phyloP scores from a whole-genome alignment of 2,329 filamentous ascomycete genomes.

The Claviceps sorghi region DNA sequence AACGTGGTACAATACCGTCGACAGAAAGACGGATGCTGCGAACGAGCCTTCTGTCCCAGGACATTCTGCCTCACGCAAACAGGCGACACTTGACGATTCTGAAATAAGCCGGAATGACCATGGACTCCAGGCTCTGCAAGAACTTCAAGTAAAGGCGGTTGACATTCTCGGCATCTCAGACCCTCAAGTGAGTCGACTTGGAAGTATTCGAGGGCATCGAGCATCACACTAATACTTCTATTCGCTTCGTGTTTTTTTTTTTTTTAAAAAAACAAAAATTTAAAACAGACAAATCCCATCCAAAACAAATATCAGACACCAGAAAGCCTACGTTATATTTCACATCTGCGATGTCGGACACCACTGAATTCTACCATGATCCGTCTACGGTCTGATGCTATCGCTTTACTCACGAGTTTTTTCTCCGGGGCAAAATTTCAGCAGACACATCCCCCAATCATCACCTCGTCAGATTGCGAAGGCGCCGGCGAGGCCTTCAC shows the following conservation, averaged over 20 bases:
- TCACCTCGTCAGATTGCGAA: conserved; percentile 95
- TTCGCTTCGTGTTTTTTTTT: too few species aligned
- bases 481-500: conserved; percentile 89
- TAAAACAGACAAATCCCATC: conserved; percentile 69
- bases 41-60: conserved; percentile 2
- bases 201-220: not conserved
- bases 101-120: not conserved
- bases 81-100: not conserved
- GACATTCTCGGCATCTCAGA: conserved; percentile 64
- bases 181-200: conserved; percentile 47
- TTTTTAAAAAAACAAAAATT: not conserved
- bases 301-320: conserved; percentile 92
- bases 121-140: conserved; percentile 22
- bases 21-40: not conserved
- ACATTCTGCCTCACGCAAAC: conserved; percentile 1
- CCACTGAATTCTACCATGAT: conserved; percentile 69
- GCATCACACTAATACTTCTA: conserved; percentile 7
- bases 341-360: conserved; percentile 72
- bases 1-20: conserved; percentile 41
- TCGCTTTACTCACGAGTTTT: conserved; percentile 57
- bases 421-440: conserved; percentile 59
- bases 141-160: conserved; percentile 60
- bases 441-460: conserved; percentile 81
- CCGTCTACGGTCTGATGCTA: conserved; percentile 68
- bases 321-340: conserved; percentile 76